Conservation (phyloP, 305 asterid genomes). For the Ilex paraguariensis region DNA sequence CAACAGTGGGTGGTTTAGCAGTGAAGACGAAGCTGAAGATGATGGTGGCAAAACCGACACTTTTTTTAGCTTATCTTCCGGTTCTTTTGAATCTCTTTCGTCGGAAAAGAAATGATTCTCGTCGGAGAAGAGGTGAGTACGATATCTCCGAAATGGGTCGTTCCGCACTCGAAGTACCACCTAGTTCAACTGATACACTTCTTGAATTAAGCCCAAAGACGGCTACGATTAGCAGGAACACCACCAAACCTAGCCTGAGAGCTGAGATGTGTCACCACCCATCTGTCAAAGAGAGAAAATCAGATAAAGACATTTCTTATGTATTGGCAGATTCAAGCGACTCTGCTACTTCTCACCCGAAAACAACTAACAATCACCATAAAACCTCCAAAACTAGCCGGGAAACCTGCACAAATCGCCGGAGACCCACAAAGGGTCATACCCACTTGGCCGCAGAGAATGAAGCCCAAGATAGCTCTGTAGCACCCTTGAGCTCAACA, state of each 20-base stretch:
- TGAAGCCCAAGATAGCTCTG: too few species aligned
- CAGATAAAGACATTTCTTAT: too few species aligned
- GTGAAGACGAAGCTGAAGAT: constrained; percentile 26
- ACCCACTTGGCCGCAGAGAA: too few species aligned
- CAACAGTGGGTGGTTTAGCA: constrained; percentile 52
- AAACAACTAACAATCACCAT: too few species aligned
- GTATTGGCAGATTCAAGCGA: too few species aligned
- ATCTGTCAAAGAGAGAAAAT: too few species aligned
- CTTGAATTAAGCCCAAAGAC: constrained; percentile 1
- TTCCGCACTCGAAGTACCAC: constrained; percentile 22
- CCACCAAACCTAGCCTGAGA: neutral
- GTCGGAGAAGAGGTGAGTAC: constrained; percentile 22
- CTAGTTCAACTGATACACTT: constrained; percentile 12
- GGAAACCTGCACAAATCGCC: too few species aligned
- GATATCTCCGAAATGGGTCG: constrained; percentile 24
- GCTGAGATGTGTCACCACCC: too few species aligned
- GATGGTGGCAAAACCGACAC: constrained; percentile 27
- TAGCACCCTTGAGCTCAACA: too few species aligned
- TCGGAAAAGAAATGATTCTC: constrained; percentile 13
- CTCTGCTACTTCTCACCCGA: too few species aligned
- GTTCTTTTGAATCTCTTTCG: constrained; percentile 55
- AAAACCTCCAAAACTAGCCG: too few species aligned
- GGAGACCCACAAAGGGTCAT: too few species aligned
- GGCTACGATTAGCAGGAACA: constrained; percentile 4
- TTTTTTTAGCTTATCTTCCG: constrained; percentile 46